Percentiles rank a stretch among this genome's conserved stretches.
phyloP scores from a whole-genome alignment of 2,329 filamentous ascomycete genomes.

The Nemania sp. region DNA sequence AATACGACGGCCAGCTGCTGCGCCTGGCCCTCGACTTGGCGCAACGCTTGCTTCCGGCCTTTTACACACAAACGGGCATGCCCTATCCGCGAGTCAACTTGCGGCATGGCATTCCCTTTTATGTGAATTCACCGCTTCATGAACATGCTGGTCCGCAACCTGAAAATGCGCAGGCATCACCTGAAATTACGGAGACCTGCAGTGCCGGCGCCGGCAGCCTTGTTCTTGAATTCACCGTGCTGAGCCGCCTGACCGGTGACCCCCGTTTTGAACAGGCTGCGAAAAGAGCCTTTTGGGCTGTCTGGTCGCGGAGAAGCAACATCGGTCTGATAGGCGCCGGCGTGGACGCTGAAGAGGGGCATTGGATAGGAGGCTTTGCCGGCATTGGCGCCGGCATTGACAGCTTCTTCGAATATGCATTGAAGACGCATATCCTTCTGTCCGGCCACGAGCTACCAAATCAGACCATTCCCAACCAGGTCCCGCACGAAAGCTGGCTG shows the following conservation, averaged over 20 bases:
- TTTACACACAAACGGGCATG: conserved; percentile 86
- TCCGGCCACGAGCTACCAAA: conserved; percentile 71
- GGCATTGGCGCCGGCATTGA: conserved; percentile 96
- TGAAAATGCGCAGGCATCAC: conserved; percentile 44
- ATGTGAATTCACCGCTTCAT: conserved; percentile 81
- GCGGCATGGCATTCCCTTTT: conserved; percentile 88
- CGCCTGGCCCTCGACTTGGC: conserved; percentile 87
- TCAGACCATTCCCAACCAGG: conserved; percentile 47
- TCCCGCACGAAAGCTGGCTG: conserved; percentile 50
- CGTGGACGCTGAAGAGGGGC: conserved; percentile 86
- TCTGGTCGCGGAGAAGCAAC: conserved; percentile 86
- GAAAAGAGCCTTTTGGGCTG: conserved; percentile 93
- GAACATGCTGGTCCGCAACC: conserved; percentile 51
- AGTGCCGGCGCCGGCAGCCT: conserved; percentile 95
- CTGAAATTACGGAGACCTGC: conserved; percentile 92
- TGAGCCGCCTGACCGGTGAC: conserved; percentile 87
- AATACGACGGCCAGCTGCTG: conserved; percentile 87
- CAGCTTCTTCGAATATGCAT: conserved; percentile 97
- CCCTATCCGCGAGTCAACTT: conserved; percentile 95
- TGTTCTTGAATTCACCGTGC: conserved; percentile 87
- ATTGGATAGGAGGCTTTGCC: conserved; percentile 87
- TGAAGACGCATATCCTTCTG: conserved; percentile 90
- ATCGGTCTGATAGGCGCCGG: conserved; percentile 89
- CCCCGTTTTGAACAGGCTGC: conserved; percentile 84
- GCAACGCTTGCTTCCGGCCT: conserved; percentile 83